Percentiles rank a stretch among this genome's conserved stretches.
phyloP scores from a whole-genome alignment of 495 filamentous ascomycete genomes.

The Aspergillus egyptiacus region DNA sequence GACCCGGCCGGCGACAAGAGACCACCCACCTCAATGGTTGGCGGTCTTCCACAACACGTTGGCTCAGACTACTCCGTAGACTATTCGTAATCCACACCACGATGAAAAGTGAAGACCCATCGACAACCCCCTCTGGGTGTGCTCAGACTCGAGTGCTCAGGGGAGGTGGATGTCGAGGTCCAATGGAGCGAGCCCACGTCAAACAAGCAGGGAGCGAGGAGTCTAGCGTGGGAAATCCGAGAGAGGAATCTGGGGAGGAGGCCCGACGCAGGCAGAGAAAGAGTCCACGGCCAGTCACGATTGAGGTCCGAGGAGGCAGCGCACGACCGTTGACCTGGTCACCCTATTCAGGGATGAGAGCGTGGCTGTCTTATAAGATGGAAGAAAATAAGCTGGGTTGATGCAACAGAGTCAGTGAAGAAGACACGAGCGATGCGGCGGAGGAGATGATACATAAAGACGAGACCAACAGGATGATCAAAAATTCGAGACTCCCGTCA shows the following conservation, averaged over 20 bases:
- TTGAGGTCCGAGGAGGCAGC: neutral
- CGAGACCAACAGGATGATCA: neutral
- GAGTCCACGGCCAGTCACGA: neutral
- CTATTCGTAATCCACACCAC: neutral
- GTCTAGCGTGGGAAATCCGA: conserved; percentile 15
- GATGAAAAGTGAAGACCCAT: neutral
- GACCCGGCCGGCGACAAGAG: neutral
- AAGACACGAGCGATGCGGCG: neutral
- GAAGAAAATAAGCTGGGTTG: conserved; percentile 1
- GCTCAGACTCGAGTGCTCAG: conserved; percentile 18
- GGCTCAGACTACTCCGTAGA: no score
- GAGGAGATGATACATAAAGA: conserved; percentile 6
- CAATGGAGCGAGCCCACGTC: conserved; percentile 43
- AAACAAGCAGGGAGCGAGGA: conserved; percentile 8
- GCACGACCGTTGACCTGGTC: neutral
- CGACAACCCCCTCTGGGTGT: neutral
- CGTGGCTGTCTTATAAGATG: neutral
- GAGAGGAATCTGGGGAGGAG: conserved; percentile 14
- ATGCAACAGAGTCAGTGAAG: conserved; percentile 10
- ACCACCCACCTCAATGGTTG: neutral
- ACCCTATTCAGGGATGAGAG: conserved; percentile 5
- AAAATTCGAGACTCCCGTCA: neutral
- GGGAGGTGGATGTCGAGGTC: conserved; percentile 23
- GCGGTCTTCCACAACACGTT: conserved; percentile 1
- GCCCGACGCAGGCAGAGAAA: conserved; percentile 4